These are phyloP conservation scores for Quercus rubra DNA, from an alignment of 306 rosid species.

Conservation along the genomic window DNA sequence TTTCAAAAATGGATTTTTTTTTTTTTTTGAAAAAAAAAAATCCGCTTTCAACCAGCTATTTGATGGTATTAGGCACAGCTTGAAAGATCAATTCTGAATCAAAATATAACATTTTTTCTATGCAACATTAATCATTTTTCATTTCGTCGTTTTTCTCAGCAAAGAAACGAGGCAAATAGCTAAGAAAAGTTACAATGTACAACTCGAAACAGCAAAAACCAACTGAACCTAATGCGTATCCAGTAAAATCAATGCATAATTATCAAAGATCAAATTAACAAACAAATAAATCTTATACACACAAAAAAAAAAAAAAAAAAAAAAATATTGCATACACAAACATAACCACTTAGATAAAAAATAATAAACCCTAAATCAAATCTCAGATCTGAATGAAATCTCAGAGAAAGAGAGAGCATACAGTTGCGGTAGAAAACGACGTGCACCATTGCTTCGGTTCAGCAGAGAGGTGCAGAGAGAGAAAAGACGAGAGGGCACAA, in stretches of 20 bases:
- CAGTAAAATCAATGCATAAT: neutral
- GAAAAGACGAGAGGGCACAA: neutral
- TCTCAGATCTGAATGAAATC: neutral
- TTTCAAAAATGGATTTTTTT: too few species aligned
- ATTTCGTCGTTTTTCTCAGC: neutral
- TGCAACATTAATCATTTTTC: too few species aligned
- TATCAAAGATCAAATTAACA: neutral
- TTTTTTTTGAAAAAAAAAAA: neutral
- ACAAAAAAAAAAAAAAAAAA: neutral
- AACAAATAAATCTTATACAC: neutral
- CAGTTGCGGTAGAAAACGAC: constrained; percentile 31
- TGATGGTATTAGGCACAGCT: neutral
- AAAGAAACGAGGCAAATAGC: neutral
- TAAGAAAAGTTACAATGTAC: neutral
- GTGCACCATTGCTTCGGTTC: constrained; percentile 32
- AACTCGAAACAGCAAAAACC: neutral
- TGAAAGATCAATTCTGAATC: neutral
- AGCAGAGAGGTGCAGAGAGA: neutral
- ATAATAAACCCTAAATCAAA: neutral
- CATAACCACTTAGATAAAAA: neutral
- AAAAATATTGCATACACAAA: neutral
- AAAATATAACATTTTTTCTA: too few species aligned
- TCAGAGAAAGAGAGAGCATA: neutral
- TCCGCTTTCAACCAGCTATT: neutral
- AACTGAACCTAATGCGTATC: neutral